These are phyloP conservation scores for Chlorencoelia australis DNA, from an alignment of 2,329 filamentous ascomycete genomes.

Conservation along the genomic window DNA sequence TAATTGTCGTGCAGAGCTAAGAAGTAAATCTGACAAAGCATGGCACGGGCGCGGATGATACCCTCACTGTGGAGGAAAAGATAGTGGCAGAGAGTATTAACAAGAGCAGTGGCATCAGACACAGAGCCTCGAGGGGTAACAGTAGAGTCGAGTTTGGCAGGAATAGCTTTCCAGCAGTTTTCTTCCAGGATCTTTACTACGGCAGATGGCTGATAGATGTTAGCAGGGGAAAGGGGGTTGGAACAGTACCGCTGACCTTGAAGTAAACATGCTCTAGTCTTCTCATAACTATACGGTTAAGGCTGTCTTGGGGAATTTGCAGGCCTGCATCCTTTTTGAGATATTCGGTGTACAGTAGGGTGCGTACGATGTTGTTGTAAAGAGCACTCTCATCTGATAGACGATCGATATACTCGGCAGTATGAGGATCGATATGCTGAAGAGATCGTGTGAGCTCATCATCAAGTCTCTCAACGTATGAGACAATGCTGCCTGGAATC, in stretches of 20 bases:
- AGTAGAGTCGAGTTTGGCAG: slow-evolving; percentile 58
- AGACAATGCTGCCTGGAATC: slow-evolving; percentile 88
- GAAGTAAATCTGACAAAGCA: slow-evolving; percentile 99
- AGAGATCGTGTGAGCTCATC: slow-evolving; percentile 96
- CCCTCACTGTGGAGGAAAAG: slow-evolving; percentile 86
- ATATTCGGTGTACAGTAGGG: slow-evolving; percentile 78
- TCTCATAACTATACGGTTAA: slow-evolving; percentile 90
- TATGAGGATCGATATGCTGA: slow-evolving; percentile 95
- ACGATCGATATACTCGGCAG: slow-evolving; percentile 95
- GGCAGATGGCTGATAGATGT: slow-evolving; percentile 56
- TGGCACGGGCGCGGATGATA: slow-evolving; percentile 89
- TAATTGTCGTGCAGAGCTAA: slow-evolving; percentile 94
- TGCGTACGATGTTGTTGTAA: slow-evolving; percentile 86
- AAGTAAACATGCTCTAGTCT: slow-evolving; percentile 97
- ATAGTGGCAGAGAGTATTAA: slow-evolving; percentile 86
- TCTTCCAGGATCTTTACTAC: slow-evolving; percentile 92
- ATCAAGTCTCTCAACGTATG: slow-evolving; percentile 87
- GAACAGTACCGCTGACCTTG: slow-evolving; percentile 65
- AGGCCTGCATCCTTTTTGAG: slow-evolving; percentile 61
- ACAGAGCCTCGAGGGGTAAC: slow-evolving; percentile 66
- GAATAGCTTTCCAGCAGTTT: slow-evolving; percentile 79
- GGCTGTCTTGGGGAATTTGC: slow-evolving; percentile 69
- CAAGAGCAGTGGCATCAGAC: slow-evolving; percentile 62
- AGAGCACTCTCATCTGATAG: slow-evolving; percentile 81
- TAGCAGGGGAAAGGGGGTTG: slow-evolving; percentile 12